phyloP scores from a whole-genome alignment of 2,329 filamentous ascomycete species.

The Aureobasidium sp. region DNA sequence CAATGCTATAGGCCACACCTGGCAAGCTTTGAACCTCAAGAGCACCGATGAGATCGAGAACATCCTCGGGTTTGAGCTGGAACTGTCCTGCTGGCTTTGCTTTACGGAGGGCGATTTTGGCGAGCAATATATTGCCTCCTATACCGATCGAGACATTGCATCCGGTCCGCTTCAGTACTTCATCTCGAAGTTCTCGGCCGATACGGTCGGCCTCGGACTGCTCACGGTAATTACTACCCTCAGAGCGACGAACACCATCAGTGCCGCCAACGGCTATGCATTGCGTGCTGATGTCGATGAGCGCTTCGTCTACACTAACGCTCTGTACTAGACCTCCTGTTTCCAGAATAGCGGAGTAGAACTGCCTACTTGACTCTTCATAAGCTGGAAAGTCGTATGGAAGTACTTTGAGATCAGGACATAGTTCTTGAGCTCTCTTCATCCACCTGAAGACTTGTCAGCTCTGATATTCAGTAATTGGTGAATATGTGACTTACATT shows the following conservation, averaged over 20 bases:
- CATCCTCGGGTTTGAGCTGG: constrained; percentile 74
- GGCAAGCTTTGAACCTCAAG: constrained; percentile 76
- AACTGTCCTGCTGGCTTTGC: constrained; percentile 93
- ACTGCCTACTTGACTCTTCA: constrained; percentile 79
- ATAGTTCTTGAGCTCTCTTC: constrained; percentile 77
- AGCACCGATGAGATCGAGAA: constrained; percentile 67
- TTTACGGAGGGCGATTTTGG: constrained; percentile 81
- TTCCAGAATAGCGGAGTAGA: constrained; percentile 77
- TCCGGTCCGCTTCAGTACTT: constrained; percentile 66
- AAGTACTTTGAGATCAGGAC: constrained; percentile 78
- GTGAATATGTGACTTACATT: constrained; percentile 47
- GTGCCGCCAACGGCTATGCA: constrained; percentile 61
- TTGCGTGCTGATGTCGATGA: constrained; percentile 71
- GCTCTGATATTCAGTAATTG: not conserved
- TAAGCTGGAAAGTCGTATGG: constrained; percentile 94
- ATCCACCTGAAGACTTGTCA: constrained; percentile 58
- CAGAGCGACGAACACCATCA: constrained; percentile 56
- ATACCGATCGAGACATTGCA: constrained; percentile 92
- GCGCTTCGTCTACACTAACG: constrained; percentile 91
- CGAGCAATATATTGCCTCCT: constrained; percentile 80
- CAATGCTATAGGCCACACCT: constrained; percentile 85
- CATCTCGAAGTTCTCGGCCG: constrained; percentile 57
- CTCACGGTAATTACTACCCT: constrained; percentile 67
- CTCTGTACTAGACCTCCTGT: constrained; percentile 84
- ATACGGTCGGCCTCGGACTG: constrained; percentile 71